Evolutionary conservation across 192 early-diverging fungal species (phyloP).

Genomic region (Backusella circina): DNA sequence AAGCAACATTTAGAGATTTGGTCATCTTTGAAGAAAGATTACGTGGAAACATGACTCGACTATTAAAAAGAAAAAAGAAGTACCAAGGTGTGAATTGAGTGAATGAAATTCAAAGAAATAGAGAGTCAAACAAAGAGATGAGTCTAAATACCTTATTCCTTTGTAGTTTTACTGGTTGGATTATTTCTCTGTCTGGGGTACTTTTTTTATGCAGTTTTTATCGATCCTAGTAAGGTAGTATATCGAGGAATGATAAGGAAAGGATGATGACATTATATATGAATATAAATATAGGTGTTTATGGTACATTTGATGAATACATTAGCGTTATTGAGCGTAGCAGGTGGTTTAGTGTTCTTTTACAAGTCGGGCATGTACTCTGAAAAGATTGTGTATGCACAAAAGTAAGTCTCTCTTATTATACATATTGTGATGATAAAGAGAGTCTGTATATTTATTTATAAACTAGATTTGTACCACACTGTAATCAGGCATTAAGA

Average conservation of each 20-base stretch:
- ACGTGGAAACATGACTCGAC: conserved; percentile 64
- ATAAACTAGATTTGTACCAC: conserved; percentile 51
- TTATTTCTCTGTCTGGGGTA: conserved; percentile 26
- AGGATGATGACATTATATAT: background rate
- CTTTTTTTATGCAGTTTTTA: conserved; percentile 48
- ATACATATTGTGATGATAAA: background rate
- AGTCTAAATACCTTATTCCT: conserved; percentile 17
- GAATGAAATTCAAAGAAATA: background rate
- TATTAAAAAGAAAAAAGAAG: conserved; percentile 67
- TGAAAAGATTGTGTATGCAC: conserved; percentile 51
- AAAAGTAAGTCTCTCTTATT: conserved; percentile 42
- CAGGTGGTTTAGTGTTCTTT: conserved; percentile 45
- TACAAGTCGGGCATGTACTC: conserved; percentile 54
- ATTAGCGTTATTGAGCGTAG: conserved; percentile 34
- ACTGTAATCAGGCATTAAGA: conserved; percentile 52
- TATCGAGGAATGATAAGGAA: background rate
- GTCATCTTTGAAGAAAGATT: conserved; percentile 80
- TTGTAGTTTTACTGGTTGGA: conserved; percentile 25
- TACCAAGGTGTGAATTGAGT: conserved; percentile 56
- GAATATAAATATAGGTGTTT: conserved; percentile 6
- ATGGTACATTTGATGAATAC: conserved; percentile 28
- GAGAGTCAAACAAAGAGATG: background rate
- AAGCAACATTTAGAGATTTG: conserved; percentile 64
- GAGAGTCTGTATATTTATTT: background rate
- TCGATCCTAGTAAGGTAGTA: conserved; percentile 47